Evolutionary conservation across 148 eudicot species (phyloP).

Genomic region (Persicaria tinctoria): DNA sequence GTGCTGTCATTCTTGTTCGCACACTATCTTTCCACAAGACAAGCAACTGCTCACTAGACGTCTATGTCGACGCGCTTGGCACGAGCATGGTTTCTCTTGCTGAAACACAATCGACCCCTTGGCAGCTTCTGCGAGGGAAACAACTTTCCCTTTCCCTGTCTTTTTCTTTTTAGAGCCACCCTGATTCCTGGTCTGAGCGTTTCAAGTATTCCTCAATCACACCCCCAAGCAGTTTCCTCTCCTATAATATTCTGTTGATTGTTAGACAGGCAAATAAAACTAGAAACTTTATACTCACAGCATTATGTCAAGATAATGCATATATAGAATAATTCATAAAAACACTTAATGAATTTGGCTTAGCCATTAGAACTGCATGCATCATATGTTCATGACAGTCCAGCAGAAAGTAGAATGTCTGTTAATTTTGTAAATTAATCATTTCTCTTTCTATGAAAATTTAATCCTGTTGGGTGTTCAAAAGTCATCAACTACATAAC

Average conservation of each 20-base stretch:
- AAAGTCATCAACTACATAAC: background rate
- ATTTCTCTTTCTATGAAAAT: too few relatives aligned
- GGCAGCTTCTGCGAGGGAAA: slow-evolving; percentile 93
- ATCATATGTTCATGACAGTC: background rate
- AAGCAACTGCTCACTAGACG: slow-evolving; percentile 82
- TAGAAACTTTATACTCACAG: background rate
- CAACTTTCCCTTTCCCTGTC: slow-evolving; percentile 46
- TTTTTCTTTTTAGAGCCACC: slow-evolving; percentile 65
- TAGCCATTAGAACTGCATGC: background rate
- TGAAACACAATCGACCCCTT: slow-evolving; percentile 88
- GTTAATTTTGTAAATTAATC: background rate
- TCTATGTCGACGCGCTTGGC: slow-evolving; percentile 89
- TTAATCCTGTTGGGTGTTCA: background rate
- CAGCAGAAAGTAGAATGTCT: background rate
- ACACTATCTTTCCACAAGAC: slow-evolving; percentile 96
- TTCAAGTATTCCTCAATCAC: slow-evolving; percentile 79
- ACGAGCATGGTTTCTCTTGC: slow-evolving; percentile 90
- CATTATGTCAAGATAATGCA: background rate
- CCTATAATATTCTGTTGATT: slow-evolving; percentile 80
- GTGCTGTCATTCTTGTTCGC: slow-evolving; percentile 91
- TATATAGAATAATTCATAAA: background rate
- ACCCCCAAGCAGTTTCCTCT: slow-evolving; percentile 60
- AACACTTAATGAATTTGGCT: background rate
- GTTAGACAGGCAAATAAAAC: background rate
- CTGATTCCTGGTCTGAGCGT: slow-evolving; percentile 29